A percentile compares a stretch with the other conserved stretches of the same genome.
These are phyloP conservation scores for Paragyromitra xinjiangensis DNA, from an alignment of 495 filamentous ascomycete species.

Conservation along the genomic window DNA sequence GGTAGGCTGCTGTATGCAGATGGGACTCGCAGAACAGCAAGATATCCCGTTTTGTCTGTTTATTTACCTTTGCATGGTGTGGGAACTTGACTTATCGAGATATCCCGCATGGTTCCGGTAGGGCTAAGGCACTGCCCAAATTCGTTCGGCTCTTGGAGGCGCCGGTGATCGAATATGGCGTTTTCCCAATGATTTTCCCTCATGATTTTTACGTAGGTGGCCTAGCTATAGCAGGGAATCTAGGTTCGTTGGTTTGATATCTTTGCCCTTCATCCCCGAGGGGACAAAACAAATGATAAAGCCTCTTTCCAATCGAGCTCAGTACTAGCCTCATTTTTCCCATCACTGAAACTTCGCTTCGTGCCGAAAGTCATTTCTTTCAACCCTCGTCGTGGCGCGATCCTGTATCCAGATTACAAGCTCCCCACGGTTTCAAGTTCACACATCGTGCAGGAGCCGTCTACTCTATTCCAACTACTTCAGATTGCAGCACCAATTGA, in stretches of 20 bases:
- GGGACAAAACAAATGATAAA: constrained; percentile 3
- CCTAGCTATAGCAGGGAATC: background rate
- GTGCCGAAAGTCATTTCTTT: constrained; percentile 49
- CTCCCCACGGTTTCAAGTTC: constrained; percentile 54
- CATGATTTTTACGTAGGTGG: constrained; percentile 19
- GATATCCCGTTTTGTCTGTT: constrained; percentile 44
- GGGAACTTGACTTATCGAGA: constrained; percentile 22
- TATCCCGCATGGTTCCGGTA: constrained; percentile 38
- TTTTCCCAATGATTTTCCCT: constrained; percentile 22
- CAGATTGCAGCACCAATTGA: constrained; percentile 30
- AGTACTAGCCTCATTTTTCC: constrained; percentile 34
- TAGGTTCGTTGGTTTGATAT: constrained; percentile 5
- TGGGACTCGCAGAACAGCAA: constrained; percentile 25
- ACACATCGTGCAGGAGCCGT: constrained; percentile 48
- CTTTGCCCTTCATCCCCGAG: background rate
- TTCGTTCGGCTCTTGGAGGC: constrained; percentile 20
- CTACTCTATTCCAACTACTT: constrained; percentile 51
- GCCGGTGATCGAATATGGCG: constrained; percentile 20
- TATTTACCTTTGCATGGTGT: constrained; percentile 21
- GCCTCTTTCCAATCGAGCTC: constrained; percentile 8
- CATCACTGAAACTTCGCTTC: constrained; percentile 46
- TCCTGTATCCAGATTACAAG: constrained; percentile 55
- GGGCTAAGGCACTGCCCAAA: constrained; percentile 22
- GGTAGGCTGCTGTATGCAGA: constrained; percentile 36
- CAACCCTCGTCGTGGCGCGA: constrained; percentile 53